Conservation (phyloP, 2,329 filamentous ascomycete species). For the Huntiella decipiens region DNA sequence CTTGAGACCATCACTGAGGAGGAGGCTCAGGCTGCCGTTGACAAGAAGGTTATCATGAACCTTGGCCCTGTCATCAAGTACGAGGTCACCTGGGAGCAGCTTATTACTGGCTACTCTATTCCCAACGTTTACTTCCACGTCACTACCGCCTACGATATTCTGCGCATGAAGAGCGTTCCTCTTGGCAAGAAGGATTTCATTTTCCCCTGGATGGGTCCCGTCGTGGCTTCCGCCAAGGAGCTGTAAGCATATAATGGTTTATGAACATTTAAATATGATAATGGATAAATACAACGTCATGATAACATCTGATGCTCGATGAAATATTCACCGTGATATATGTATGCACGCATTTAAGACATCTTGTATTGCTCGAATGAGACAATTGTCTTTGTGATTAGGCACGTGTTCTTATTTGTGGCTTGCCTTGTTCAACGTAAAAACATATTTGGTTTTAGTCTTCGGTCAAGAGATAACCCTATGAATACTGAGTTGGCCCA, state of each 20-base stretch:
- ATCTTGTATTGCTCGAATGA: too few species aligned
- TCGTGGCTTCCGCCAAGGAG: slow-evolving; percentile 3
- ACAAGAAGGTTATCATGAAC: slow-evolving; percentile 16
- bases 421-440: too few species aligned
- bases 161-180: slow-evolving; percentile 35
- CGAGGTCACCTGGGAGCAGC: slow-evolving; percentile 10
- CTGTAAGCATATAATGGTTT: background rate
- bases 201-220: slow-evolving; percentile 5
- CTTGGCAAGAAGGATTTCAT: slow-evolving; percentile 37
- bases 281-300: background rate
- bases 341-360: too few species aligned
- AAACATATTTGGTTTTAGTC: too few species aligned
- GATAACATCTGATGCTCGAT: too few species aligned
- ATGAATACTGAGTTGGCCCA: too few species aligned
- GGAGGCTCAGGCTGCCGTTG: slow-evolving; percentile 17
- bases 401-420: too few species aligned
- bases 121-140: slow-evolving; percentile 45
- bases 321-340: too few species aligned
- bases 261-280: background rate
- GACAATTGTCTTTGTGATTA: too few species aligned
- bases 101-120: slow-evolving; percentile 22
- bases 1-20: slow-evolving; percentile 2
- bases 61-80: slow-evolving; percentile 14
- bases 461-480: too few species aligned
- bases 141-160: slow-evolving; percentile 34